Conservation (phyloP, 192 early-diverging fungal genomes). For the Podila horticola region DNA sequence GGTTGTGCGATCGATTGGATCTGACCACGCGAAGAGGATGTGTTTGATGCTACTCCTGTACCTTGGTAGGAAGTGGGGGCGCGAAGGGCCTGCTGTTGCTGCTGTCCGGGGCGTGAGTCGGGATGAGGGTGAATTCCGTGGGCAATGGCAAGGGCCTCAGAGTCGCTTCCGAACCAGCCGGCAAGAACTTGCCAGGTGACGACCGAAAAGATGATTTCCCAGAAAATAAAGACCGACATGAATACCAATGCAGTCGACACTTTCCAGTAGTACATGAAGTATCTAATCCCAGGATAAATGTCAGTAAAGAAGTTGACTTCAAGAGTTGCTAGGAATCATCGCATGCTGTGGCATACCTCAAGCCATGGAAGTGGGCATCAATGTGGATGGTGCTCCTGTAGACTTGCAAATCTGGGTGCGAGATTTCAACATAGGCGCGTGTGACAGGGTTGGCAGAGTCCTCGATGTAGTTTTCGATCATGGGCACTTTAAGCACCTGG, state of each 20-base stretch:
- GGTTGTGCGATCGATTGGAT: not conserved
- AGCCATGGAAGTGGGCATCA: constrained; percentile 65
- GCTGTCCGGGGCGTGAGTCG: not conserved
- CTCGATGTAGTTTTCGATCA: constrained; percentile 57
- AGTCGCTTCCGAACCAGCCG: constrained; percentile 49
- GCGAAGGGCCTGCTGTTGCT: constrained; percentile 14
- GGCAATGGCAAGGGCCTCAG: constrained; percentile 37
- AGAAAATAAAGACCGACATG: constrained; percentile 53
- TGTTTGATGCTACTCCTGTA: not conserved
- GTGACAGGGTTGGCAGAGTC: constrained; percentile 52
- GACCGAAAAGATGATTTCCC: constrained; percentile 60
- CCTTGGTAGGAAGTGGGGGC: constrained; percentile 13
- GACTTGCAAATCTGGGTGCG: constrained; percentile 55
- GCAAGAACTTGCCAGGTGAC: constrained; percentile 59
- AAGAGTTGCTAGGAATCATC: not conserved
- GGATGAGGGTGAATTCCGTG: constrained; percentile 23
- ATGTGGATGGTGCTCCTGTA: constrained; percentile 62
- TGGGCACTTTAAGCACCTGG: constrained; percentile 46
- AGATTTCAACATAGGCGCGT: constrained; percentile 55
- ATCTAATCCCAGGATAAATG: constrained; percentile 18
- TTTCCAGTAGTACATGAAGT: constrained; percentile 64
- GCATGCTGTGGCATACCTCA: constrained; percentile 47
- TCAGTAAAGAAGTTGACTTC: not conserved
- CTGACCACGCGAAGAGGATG: constrained; percentile 1
- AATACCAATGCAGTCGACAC: constrained; percentile 57